Conservation (phyloP, 1,284 basidiomycete species). For the Somion occarium region DNA sequence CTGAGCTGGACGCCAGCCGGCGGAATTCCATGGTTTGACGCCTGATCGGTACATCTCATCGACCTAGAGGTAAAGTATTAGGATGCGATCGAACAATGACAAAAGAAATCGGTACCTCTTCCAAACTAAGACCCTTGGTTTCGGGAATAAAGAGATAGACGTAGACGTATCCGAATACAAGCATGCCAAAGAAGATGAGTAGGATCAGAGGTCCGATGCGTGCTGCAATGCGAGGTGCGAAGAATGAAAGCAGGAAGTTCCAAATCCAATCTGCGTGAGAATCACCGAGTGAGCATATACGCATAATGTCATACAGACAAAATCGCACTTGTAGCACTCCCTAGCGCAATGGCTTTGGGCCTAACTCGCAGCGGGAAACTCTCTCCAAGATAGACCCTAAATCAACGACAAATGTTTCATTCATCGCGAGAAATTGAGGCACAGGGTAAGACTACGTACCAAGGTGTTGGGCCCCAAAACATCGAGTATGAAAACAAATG, state of each 20-base stretch:
- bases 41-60: constrained; percentile 69
- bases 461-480: constrained; percentile 68
- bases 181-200: constrained; percentile 72
- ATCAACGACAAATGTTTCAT: background rate
- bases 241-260: constrained; percentile 76
- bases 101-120: constrained; percentile 46
- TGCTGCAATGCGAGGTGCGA: constrained; percentile 60
- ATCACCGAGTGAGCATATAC: background rate
- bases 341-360: constrained; percentile 71
- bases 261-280: constrained; percentile 50
- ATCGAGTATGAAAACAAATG: constrained; percentile 71
- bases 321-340: constrained; percentile 46
- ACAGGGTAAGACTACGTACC: constrained; percentile 11
- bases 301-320: background rate
- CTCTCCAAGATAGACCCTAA: constrained; percentile 54
- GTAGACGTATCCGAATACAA: constrained; percentile 64
- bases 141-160: constrained; percentile 74
- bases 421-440: background rate
- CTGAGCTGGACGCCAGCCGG: constrained; percentile 48
- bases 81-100: background rate
- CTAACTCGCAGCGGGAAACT: constrained; percentile 72
- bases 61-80: constrained; percentile 37
- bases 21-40: constrained; percentile 62
- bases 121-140: constrained; percentile 68
- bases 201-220: constrained; percentile 74